Evolutionary conservation across 108 stramenopile genomes (phyloP), one percentile per base, ranked within the genome.

Genomic region (Poteriospumella lacustris): DNA sequence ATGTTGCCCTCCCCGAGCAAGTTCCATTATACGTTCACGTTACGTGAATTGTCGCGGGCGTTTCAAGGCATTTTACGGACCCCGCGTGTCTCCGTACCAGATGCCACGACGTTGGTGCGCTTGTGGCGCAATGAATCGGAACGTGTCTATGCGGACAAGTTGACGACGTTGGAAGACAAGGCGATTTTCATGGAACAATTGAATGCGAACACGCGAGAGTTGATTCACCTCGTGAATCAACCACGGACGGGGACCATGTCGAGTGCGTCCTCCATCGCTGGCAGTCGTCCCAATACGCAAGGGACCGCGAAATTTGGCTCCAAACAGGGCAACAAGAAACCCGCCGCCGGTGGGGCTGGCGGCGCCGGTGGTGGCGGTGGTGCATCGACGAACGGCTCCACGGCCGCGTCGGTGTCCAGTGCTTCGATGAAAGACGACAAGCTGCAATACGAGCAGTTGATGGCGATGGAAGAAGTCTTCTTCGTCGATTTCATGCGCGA

Each of bases 401-500:
- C 2, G 44, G 33, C 0, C 43, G 36, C 38, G 39, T 0, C 0
- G 40, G 43, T 34, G 36, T 31, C 15, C 60, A 34, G 33, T 19
- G 9, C 5, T 34, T 31, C 60, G 24, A 64, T 34, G 5, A 31
- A 31, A 64, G 24, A 9, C 5, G 31, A 64, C 5, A 64, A 31
- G 24, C 5, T 64, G 9, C 28, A 3, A 31, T 24, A 60, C 56
- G 73, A 38, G 28, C 38, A 77, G 60, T 76, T 75, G 24, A 0
- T 44, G n/a, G 80, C 42, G 24, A 0, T 44, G n/a, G 80, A 81
- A 68, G 59, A 44, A n/a, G 38, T 56, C n/a, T 68, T 34, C 59
- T 85, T 84, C 42, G 86, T 87, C 38, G 82, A 85, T 56, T 87
- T 85, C 59, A 42, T 87, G 38, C 77, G 86, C 0, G 84, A 87